Evolutionary conservation across 139 green algal species (phyloP).

Genomic region (Mychonastes homosphaera): DNA sequence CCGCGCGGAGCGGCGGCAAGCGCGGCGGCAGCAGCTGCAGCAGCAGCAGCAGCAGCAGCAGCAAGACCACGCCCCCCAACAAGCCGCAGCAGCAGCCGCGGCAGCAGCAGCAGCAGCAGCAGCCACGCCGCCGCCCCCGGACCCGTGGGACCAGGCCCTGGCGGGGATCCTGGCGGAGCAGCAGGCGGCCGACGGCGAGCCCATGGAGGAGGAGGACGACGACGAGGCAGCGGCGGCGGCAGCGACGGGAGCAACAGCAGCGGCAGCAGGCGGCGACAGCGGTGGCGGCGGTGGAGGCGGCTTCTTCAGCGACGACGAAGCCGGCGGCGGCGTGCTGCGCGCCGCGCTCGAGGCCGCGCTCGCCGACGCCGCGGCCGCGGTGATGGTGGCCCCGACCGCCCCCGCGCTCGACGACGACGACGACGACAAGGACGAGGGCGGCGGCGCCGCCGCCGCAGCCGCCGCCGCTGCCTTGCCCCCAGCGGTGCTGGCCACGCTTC

Average conservation of each 20-base stretch:
- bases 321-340: too few relatives aligned
- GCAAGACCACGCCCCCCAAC: background rate
- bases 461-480: background rate
- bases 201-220: background rate
- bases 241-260: background rate
- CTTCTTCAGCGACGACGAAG: background rate
- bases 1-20: too few relatives aligned
- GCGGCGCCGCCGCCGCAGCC: background rate
- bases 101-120: slow-evolving; percentile 5
- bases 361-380: background rate
- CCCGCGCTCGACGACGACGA: background rate
- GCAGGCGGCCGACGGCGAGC: background rate
- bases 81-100: background rate
- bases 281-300: slow-evolving; percentile 1
- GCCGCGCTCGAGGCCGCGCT: background rate
- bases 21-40: background rate
- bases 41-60: slow-evolving; percentile 3
- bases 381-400: background rate
- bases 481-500: background rate
- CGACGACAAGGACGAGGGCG: too few relatives aligned
- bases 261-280: background rate
- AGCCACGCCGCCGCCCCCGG: background rate
- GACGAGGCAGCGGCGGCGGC: background rate
- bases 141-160: slow-evolving; percentile 6
- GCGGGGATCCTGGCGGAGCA: background rate